These are phyloP conservation scores for Termitomyces sp. DNA, from an alignment of 768 basidiomycete species.

Conservation along the genomic window DNA sequence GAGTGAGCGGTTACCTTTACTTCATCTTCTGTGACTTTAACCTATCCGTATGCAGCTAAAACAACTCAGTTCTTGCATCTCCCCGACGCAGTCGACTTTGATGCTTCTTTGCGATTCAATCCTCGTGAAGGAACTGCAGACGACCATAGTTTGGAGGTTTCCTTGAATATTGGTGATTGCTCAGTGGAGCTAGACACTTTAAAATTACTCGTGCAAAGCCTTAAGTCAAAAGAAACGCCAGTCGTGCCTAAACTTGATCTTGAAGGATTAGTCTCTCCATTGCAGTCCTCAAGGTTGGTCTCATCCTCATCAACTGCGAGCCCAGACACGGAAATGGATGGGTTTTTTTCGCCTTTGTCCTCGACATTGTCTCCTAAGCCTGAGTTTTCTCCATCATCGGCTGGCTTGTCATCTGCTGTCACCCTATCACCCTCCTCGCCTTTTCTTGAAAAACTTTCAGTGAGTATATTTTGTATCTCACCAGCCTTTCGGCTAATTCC, in stretches of 20 bases:
- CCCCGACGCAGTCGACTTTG: constrained; percentile 38
- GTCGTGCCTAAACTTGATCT: background rate
- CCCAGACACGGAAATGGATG: constrained; percentile 6
- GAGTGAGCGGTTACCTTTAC: constrained; percentile 22
- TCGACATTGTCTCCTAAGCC: constrained; percentile 6
- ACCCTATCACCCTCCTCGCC: constrained; percentile 19
- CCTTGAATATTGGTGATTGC: constrained; percentile 40
- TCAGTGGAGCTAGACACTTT: constrained; percentile 42
- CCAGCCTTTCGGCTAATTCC: constrained; percentile 9
- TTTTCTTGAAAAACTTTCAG: constrained; percentile 19
- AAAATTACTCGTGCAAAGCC: constrained; percentile 23
- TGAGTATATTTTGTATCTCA: constrained; percentile 13
- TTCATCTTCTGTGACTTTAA: background rate
- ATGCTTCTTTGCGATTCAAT: constrained; percentile 48
- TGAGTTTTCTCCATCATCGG: constrained; percentile 1
- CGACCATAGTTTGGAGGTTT: constrained; percentile 43
- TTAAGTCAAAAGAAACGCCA: constrained; percentile 8
- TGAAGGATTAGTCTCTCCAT: background rate
- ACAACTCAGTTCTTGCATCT: constrained; percentile 37
- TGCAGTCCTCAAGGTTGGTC: background rate
- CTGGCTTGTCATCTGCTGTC: constrained; percentile 6
- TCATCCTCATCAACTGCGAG: constrained; percentile 2
- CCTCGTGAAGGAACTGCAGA: constrained; percentile 52
- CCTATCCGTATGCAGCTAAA: constrained; percentile 11
- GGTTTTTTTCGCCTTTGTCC: constrained; percentile 5